A percentile compares a stretch with the other conserved stretches of the same genome.
Conservation (phyloP, 2,329 filamentous ascomycete species). For the Pyrenochaeta sp. region DNA sequence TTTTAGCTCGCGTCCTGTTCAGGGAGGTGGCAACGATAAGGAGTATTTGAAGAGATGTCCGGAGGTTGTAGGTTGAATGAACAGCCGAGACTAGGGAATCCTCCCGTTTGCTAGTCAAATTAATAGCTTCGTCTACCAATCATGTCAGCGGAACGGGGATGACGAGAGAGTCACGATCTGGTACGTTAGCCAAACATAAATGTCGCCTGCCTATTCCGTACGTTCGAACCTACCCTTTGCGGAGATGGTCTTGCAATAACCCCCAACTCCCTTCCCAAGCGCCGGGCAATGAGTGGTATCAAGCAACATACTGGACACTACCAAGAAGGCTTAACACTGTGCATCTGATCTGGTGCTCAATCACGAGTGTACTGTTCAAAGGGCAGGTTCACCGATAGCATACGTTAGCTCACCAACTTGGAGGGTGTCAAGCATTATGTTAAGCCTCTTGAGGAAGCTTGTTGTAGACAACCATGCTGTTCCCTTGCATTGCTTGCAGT, state of each 20-base stretch:
- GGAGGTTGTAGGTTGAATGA: background rate
- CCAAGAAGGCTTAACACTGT: constrained; percentile 9
- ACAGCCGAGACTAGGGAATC: constrained; percentile 9
- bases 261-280: background rate
- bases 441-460: constrained; percentile 25
- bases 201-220: background rate
- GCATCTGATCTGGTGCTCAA: background rate
- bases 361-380: background rate
- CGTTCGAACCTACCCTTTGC: background rate
- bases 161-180: background rate
- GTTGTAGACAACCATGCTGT: constrained; percentile 8
- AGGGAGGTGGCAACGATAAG: constrained; percentile 30
- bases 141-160: background rate
- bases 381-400: background rate
- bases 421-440: constrained; percentile 21
- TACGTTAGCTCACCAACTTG: constrained; percentile 8
- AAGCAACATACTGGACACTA: background rate
- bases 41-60: background rate
- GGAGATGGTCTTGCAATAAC: background rate
- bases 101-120: constrained; percentile 2
- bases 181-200: background rate
- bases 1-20: constrained; percentile 15
- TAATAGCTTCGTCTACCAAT: background rate
- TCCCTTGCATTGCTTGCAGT: background rate
- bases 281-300: constrained; percentile 3